Conservation (phyloP, 176 grass and related monocot species). For the Tuctoria greenei region DNA sequence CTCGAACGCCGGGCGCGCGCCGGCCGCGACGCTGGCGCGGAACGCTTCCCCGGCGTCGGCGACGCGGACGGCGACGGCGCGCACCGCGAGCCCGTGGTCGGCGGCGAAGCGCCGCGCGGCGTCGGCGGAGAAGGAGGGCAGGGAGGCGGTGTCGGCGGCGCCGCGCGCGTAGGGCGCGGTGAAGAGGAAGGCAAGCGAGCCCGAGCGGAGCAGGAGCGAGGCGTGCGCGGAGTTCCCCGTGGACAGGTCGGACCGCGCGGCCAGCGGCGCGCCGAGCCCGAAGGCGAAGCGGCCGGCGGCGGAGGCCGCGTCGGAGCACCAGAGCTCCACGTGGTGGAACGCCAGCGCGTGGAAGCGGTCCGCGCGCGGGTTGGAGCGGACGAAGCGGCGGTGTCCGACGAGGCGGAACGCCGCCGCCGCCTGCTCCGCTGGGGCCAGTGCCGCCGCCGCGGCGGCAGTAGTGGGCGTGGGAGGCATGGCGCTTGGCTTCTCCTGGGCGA, state of each 20-base stretch:
- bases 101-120: slow-evolving; percentile 50
- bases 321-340: slow-evolving; percentile 95
- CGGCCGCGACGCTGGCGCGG: slow-evolving; percentile 61
- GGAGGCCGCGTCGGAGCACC: slow-evolving; percentile 65
- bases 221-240: slow-evolving; percentile 81
- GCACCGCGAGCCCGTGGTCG: slow-evolving; percentile 75
- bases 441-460: slow-evolving; percentile 21
- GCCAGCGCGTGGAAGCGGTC: slow-evolving; percentile 63
- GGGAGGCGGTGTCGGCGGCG: slow-evolving; percentile 34
- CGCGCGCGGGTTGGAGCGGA: slow-evolving; percentile 54
- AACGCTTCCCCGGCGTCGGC: slow-evolving; percentile 72
- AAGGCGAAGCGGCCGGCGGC: slow-evolving; percentile 78
- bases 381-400: slow-evolving; percentile 46
- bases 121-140: slow-evolving; percentile 67
- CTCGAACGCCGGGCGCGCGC: slow-evolving; percentile 67
- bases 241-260: slow-evolving; percentile 79
- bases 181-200: slow-evolving; percentile 72
- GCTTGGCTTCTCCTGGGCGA: slow-evolving; percentile 3
- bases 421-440: not conserved
- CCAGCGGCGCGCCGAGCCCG: slow-evolving; percentile 65
- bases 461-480: slow-evolving; percentile 38
- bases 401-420: slow-evolving; percentile 40
- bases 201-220: slow-evolving; percentile 78
- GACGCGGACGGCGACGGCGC: slow-evolving; percentile 67
- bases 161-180: slow-evolving; percentile 61